A percentile compares a stretch with the other conserved stretches of the same genome.
These are phyloP conservation scores for Beauveria brongniartii DNA, from an alignment of 2,329 filamentous ascomycete genomes.

Conservation along the genomic window DNA sequence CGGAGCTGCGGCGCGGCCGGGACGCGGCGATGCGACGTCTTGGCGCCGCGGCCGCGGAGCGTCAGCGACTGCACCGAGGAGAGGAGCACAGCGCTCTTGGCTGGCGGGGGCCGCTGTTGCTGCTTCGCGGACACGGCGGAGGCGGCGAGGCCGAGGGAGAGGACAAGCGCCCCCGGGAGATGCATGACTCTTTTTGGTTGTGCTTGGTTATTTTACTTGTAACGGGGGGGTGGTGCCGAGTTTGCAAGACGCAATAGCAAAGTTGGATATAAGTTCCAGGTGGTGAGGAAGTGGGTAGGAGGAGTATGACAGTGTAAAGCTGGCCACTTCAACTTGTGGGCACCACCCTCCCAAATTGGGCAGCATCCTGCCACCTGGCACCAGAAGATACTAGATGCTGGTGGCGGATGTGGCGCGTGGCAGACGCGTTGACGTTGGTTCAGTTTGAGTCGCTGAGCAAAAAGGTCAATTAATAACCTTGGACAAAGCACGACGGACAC, in stretches of 20 bases:
- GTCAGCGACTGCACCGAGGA: constrained; percentile 68
- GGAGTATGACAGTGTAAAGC: no score
- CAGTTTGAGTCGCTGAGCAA: no score
- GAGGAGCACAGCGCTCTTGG: constrained; percentile 47
- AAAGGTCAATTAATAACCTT: no score
- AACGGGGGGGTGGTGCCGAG: background rate
- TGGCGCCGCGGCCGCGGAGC: constrained; percentile 52
- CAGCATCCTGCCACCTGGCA: no score
- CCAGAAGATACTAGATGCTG: no score
- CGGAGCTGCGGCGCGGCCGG: constrained; percentile 68
- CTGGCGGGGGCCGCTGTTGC: constrained; percentile 11
- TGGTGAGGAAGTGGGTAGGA: background rate
- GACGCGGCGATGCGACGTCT: constrained; percentile 70
- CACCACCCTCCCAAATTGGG: no score
- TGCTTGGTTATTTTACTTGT: background rate
- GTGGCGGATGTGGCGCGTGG: no score
- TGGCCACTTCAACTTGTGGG: no score
- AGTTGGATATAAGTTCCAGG: background rate
- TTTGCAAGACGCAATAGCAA: background rate
- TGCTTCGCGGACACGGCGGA: constrained; percentile 19
- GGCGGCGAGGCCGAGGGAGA: constrained; percentile 18
- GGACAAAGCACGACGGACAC: no score
- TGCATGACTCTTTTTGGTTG: constrained; percentile 19
- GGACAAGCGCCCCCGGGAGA: constrained; percentile 15
- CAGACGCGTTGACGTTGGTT: no score